Conservation (phyloP, 1,284 basidiomycete genomes). For the Erythrobasidium hasegawianum region DNA sequence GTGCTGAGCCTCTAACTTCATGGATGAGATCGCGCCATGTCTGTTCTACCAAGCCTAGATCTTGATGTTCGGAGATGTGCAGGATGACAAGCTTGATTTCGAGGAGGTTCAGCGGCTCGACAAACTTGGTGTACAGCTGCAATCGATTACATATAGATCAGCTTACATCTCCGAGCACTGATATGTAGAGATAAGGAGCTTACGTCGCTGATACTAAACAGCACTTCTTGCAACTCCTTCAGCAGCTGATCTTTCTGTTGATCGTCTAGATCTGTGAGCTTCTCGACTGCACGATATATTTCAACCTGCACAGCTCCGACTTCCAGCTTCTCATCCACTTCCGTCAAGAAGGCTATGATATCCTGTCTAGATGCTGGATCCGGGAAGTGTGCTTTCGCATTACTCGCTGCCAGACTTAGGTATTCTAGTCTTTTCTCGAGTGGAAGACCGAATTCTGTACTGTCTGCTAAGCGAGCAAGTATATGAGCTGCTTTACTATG, state of each 20-base stretch:
- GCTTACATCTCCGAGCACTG: too few species aligned
- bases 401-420: slow-evolving; percentile 86
- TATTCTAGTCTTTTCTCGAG: slow-evolving; percentile 76
- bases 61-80: slow-evolving; percentile 86
- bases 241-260: slow-evolving; percentile 60
- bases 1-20: slow-evolving; percentile 57
- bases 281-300: slow-evolving; percentile 55
- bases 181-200: slow-evolving; percentile 35
- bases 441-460: slow-evolving; percentile 61
- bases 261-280: slow-evolving; percentile 49
- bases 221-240: slow-evolving; percentile 56
- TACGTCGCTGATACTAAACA: slow-evolving; percentile 55
- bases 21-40: slow-evolving; percentile 86
- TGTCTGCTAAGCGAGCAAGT: slow-evolving; percentile 77
- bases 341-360: slow-evolving; percentile 82
- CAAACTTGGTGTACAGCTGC: slow-evolving; percentile 86
- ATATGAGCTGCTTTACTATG: slow-evolving; percentile 81
- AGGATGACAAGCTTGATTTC: slow-evolving; percentile 84
- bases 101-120: slow-evolving; percentile 78
- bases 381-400: slow-evolving; percentile 83
- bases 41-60: slow-evolving; percentile 71
- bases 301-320: slow-evolving; percentile 95
- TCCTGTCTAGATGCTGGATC: slow-evolving; percentile 65
- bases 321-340: slow-evolving; percentile 92
- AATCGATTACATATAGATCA: too few species aligned